phyloP scores from a whole-genome alignment of 2,329 filamentous ascomycete species.

The Pseudogymnoascus sp. region DNA sequence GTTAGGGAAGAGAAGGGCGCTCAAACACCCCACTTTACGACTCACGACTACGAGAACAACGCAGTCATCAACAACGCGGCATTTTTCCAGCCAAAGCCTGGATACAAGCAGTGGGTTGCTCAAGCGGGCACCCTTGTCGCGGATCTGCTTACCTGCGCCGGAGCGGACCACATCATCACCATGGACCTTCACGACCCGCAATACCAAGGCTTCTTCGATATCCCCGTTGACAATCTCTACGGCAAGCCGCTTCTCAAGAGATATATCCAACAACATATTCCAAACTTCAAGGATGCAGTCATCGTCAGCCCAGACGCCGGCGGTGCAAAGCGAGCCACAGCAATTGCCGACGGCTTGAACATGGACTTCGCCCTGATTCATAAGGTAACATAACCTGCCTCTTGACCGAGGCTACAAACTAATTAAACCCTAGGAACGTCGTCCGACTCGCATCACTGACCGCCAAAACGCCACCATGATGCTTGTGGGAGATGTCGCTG shows the following conservation, averaged over 20 bases:
- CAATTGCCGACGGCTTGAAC: slow-evolving; percentile 86
- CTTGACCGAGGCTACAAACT: slow-evolving; percentile 28
- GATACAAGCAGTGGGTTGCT: slow-evolving; percentile 98
- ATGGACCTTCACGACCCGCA: slow-evolving; percentile 96
- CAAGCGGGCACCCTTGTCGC: slow-evolving; percentile 93
- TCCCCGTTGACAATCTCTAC: slow-evolving; percentile 96
- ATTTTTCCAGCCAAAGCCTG: slow-evolving; percentile 74
- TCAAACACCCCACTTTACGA: slow-evolving; percentile 41
- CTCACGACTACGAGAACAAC: slow-evolving; percentile 59
- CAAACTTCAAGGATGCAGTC: slow-evolving; percentile 74
- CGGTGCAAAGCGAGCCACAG: slow-evolving; percentile 90
- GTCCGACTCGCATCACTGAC: slow-evolving; percentile 80
- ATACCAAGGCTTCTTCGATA: slow-evolving; percentile 98
- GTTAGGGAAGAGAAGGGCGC: slow-evolving; percentile 25
- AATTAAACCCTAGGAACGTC: slow-evolving; percentile 62
- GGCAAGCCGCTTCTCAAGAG: slow-evolving; percentile 67
- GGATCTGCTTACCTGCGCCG: slow-evolving; percentile 88
- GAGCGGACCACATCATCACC: slow-evolving; percentile 93
- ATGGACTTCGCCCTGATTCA: slow-evolving; percentile 98
- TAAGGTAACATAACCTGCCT: slow-evolving; percentile 58
- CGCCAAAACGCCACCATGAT: slow-evolving; percentile 93
- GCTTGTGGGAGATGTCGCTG: slow-evolving; percentile 79
- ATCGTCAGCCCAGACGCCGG: slow-evolving; percentile 95
- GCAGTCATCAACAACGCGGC: slow-evolving; percentile 44
- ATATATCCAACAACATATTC: slow-evolving; percentile 71